Evolutionary conservation across 202 grass and related monocot genomes (phyloP), one percentile per base, ranked within the genome.

Genomic region (Panicum virgatum): DNA sequence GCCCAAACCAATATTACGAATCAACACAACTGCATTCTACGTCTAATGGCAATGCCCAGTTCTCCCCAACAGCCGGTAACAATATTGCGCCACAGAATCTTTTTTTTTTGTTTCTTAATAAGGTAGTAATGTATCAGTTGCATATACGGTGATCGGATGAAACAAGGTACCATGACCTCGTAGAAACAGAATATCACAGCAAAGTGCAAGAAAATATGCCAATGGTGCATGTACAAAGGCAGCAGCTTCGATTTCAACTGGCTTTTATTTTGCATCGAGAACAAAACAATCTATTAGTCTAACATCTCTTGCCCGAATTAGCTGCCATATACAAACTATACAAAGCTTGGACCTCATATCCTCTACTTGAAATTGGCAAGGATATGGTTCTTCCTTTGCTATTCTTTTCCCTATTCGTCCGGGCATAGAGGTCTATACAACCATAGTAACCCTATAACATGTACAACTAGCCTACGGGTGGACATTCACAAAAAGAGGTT

Each of bases 381-480:
- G 37, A 32, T 50, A 46, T 25, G 3, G 10, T 66, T 67, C 11
- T 64, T 40, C 20, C 2, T n/a, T 40, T 57, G 12, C 18, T 23
- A 70, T 73, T 83, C 1, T 14, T 38, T 36, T 19, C 50, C 59
- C 59, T 79, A 61, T 84, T 42, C 47, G 2, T 14, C 48, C 20
- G 36, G 59, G 20, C 37, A 67, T 74, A 34, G 30, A 51, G 37
- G 30, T 7, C 60, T 76, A 66, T 51, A 76, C 64, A 71, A 32
- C 27, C 45, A 51, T 58, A 71, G n/a, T 64, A 42, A 30, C 3
- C 45, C 73, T 75, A 69, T 46, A 57, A 66, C 80, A 86, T 83
- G 75, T 77, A 84, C 83, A 86, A 3, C 62, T 80, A 47, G 63
- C 63, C 78, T 87, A 77, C 19, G 8, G 54, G 32, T 5, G 23